These are phyloP conservation scores for Trypanosoma conorhini DNA, from an alignment of 208 protist species.

Conservation along the genomic window DNA sequence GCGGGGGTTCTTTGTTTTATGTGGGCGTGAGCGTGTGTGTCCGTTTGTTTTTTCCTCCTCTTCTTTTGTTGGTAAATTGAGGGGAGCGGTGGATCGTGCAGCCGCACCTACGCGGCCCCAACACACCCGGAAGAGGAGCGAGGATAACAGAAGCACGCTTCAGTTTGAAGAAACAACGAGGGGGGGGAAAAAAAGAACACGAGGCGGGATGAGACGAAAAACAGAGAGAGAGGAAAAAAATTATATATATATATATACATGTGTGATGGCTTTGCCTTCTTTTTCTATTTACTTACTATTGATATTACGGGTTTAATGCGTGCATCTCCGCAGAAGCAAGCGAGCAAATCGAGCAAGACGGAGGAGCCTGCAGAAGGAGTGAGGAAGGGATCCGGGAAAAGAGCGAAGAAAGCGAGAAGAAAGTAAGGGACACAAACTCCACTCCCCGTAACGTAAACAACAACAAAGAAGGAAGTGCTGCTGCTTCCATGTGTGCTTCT, in stretches of 20 bases:
- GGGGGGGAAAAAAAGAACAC: background rate
- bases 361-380: background rate
- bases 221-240: background rate
- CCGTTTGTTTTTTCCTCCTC: no score
- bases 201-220: background rate
- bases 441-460: background rate
- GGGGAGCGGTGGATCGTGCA: no score
- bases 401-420: conserved; percentile 6
- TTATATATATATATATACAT: background rate
- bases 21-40: no score
- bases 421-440: background rate
- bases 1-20: background rate
- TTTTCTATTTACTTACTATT: background rate
- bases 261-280: no score
- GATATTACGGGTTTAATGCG: background rate
- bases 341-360: background rate
- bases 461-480: background rate
- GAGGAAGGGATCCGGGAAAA: background rate
- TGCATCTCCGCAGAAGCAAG: background rate
- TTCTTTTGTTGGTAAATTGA: no score
- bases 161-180: no score
- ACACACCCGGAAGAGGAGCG: background rate
- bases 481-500: background rate
- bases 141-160: background rate
- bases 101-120: no score